Conservation (phyloP, 2,329 filamentous ascomycete species). For the Emergomyces africanus region DNA sequence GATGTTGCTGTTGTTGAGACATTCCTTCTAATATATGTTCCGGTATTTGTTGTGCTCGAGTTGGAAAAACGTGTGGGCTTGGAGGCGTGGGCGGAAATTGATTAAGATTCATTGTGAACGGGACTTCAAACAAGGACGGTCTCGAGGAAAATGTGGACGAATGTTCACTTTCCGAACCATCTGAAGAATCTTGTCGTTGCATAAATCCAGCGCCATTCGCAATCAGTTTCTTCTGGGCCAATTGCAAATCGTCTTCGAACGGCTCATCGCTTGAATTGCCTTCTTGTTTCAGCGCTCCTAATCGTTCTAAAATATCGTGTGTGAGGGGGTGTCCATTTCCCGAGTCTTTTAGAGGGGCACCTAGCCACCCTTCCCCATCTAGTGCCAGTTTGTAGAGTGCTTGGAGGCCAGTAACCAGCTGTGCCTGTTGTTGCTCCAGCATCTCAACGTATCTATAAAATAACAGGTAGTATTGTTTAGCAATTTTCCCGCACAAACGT, state of each 20-base stretch:
- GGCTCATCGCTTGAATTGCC: constrained; percentile 35
- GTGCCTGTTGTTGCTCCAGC: constrained; percentile 52
- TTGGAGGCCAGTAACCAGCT: constrained; percentile 48
- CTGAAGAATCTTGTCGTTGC: constrained; percentile 42
- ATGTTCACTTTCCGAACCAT: constrained; percentile 45
- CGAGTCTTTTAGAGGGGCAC: constrained; percentile 38
- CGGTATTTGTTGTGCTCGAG: neutral
- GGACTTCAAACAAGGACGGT: constrained; percentile 10
- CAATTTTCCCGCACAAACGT: neutral
- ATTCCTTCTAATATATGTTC: neutral
- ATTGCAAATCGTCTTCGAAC: constrained; percentile 47
- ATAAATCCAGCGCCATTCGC: constrained; percentile 40
- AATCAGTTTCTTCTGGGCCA: constrained; percentile 43
- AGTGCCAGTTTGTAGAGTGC: constrained; percentile 45
- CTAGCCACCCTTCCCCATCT: constrained; percentile 44
- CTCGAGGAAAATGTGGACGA: constrained; percentile 19
- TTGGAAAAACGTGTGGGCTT: constrained; percentile 1
- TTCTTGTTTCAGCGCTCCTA: constrained; percentile 44
- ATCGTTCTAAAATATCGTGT: constrained; percentile 48
- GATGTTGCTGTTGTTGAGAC: neutral
- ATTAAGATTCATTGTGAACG: constrained; percentile 19
- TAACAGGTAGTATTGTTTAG: neutral
- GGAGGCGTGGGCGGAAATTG: constrained; percentile 6
- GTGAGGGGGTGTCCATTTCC: constrained; percentile 46
- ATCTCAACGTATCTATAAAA: constrained; percentile 49